These are phyloP conservation scores for Oryza brachyantha DNA, from an alignment of 176 grass and related monocot genomes.

Conservation along the genomic window DNA sequence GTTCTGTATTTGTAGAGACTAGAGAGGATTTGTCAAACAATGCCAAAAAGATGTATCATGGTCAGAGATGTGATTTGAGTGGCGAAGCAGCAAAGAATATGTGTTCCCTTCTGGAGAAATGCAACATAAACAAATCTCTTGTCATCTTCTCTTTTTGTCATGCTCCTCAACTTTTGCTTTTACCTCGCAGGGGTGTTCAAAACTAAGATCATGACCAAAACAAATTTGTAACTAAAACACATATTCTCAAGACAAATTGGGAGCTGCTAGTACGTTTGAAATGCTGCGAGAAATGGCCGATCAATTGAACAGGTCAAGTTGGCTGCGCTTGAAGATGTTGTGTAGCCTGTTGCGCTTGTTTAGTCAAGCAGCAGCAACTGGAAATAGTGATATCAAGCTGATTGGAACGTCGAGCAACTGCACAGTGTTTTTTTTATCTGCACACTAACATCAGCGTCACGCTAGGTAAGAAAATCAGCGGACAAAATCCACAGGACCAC, in stretches of 20 bases:
- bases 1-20: not conserved
- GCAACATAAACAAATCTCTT: not conserved
- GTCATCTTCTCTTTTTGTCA: not conserved
- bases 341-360: too few species aligned
- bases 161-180: not conserved
- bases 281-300: not conserved
- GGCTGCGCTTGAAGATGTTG: not conserved
- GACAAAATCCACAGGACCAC: not conserved
- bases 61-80: not conserved
- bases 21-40: not conserved
- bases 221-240: not conserved
- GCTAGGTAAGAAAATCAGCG: not conserved
- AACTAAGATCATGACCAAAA: not conserved
- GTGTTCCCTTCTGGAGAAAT: not conserved
- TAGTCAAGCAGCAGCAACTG: not conserved
- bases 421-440: not conserved
- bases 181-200: not conserved
- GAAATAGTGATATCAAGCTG: not conserved
- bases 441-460: not conserved
- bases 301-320: not conserved
- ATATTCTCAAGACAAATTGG: not conserved
- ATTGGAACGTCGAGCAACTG: not conserved
- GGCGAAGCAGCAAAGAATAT: conserved; percentile 18
- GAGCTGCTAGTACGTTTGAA: not conserved
- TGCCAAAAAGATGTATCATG: not conserved